Evolutionary conservation across 2,329 filamentous ascomycete genomes (phyloP).

Genomic region (Claviceps cyperi): DNA sequence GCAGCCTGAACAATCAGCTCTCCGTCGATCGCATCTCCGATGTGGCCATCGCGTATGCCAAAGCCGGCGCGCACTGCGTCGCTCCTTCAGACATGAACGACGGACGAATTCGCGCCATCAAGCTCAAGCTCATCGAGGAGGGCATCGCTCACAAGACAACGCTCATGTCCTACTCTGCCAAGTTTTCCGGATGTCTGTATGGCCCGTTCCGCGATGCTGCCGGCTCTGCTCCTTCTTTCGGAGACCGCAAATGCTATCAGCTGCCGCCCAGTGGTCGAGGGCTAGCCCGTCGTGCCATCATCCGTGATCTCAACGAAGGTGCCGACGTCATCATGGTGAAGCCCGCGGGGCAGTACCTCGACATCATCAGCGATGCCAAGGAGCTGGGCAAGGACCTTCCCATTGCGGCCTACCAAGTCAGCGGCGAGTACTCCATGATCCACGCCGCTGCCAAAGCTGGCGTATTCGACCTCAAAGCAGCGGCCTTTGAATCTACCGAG

Average conservation of each 20-base stretch:
- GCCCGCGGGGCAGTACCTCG: slow-evolving; percentile 86
- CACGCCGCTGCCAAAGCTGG: slow-evolving; percentile 90
- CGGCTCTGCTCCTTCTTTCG: slow-evolving; percentile 79
- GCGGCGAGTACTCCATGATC: slow-evolving; percentile 95
- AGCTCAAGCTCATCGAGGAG: slow-evolving; percentile 91
- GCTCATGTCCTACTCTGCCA: slow-evolving; percentile 95
- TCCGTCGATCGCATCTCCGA: slow-evolving; percentile 92
- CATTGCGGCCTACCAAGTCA: slow-evolving; percentile 91
- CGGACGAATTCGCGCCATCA: slow-evolving; percentile 91
- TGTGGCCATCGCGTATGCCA: slow-evolving; percentile 95
- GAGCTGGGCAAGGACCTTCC: slow-evolving; percentile 84
- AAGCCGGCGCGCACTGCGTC: slow-evolving; percentile 89
- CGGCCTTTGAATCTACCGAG: slow-evolving; percentile 90
- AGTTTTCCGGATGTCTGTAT: slow-evolving; percentile 93
- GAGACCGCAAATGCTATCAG: slow-evolving; percentile 94
- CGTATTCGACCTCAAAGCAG: slow-evolving; percentile 85
- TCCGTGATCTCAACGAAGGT: slow-evolving; percentile 80
- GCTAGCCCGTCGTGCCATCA: slow-evolving; percentile 78
- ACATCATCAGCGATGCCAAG: slow-evolving; percentile 96
- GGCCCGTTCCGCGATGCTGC: slow-evolving; percentile 95
- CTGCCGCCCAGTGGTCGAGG: slow-evolving; percentile 84
- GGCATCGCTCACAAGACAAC: slow-evolving; percentile 83
- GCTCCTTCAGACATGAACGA: slow-evolving; percentile 99
- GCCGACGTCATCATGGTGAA: slow-evolving; percentile 99
- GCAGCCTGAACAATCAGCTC: slow-evolving; percentile 79